Evolutionary conservation across 495 filamentous ascomycete genomes (phyloP), one percentile per base, ranked within the genome.

Genomic region (Aspergillus nanangensis): DNA sequence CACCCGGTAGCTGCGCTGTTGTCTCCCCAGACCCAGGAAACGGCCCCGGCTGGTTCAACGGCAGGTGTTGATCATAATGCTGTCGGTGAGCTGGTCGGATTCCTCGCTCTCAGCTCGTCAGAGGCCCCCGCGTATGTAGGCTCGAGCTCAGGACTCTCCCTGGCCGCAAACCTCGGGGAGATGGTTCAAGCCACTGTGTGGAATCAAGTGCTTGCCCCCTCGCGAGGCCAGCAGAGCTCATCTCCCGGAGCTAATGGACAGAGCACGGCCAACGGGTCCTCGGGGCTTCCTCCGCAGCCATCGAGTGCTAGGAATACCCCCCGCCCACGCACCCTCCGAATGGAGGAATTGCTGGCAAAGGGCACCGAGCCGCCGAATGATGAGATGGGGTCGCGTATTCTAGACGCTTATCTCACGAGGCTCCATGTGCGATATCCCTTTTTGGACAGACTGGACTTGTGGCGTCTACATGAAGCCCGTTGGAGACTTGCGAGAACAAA

Each of bases 121-220:
- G 74, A 76, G 45, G 69, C 73, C 5, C 70, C 70, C 13, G 71
- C 71, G 24, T 78, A 78, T 49, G 69, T 78, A n/a, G 72, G 74
- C 32, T 70, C 74, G 18, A 75, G 74, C 45, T 77, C 72, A 5
- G 75, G 75, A 10, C 61, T 78, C 20, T 66, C 72, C 11, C 48
- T 78, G 29, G 74, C 72, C 15, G 62, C 68, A 4, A 70, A 75
- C 42, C 47, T 78, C 15, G 72, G 75, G 11, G 72, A 78, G 43
- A 77, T 78, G 72, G 75, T 76, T 17, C 72, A 76, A 44, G 66
- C 69, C 1, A 77, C 72, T 17, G 70, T 77, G 8, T 77, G 71
- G 71, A 75, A 74, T 42, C 74, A 77, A 45, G 65, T 69, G 10
- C 60, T 76, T 31, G 54, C 58, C 4, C 58, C 62, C 5, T 65